These are phyloP conservation scores for Iberis pinnata DNA, from an alignment of 345 rosid species.

Conservation along the genomic window DNA sequence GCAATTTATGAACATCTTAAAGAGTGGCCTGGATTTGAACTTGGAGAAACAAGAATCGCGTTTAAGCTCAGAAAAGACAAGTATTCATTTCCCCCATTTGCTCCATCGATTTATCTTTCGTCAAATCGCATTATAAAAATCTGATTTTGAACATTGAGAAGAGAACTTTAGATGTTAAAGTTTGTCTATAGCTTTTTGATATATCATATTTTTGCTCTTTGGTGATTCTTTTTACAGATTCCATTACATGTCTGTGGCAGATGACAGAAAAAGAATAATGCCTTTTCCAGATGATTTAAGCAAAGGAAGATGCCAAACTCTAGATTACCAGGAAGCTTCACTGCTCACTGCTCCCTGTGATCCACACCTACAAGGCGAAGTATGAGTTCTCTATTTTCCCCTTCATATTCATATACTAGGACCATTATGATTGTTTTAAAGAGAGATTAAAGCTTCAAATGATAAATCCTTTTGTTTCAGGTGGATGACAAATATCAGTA, in stretches of 20 bases:
- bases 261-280: slow-evolving; percentile 78
- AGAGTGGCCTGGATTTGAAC: slow-evolving; percentile 89
- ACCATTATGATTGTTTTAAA: neutral
- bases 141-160: neutral
- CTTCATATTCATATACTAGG: neutral
- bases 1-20: slow-evolving; percentile 71
- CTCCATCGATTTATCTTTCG: neutral
- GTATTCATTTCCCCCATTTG: slow-evolving; percentile 32
- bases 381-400: slow-evolving; percentile 5
- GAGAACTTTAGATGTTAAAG: neutral
- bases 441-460: neutral
- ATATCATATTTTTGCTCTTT: too few species aligned
- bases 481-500: slow-evolving; percentile 98
- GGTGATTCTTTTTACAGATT: slow-evolving; percentile 44
- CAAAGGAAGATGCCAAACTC: slow-evolving; percentile 59
- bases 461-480: slow-evolving; percentile 30
- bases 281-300: slow-evolving; percentile 82
- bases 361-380: slow-evolving; percentile 66
- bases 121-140: too few species aligned
- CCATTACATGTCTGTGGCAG: slow-evolving; percentile 86
- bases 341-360: slow-evolving; percentile 63
- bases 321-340: slow-evolving; percentile 81
- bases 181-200: too few species aligned
- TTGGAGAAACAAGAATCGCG: slow-evolving; percentile 77
- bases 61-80: slow-evolving; percentile 96